Evolutionary conservation across 2,329 filamentous ascomycete species (phyloP), one percentile per base, ranked within the genome.

Genomic region (Purpureocillium lavendulum): DNA sequence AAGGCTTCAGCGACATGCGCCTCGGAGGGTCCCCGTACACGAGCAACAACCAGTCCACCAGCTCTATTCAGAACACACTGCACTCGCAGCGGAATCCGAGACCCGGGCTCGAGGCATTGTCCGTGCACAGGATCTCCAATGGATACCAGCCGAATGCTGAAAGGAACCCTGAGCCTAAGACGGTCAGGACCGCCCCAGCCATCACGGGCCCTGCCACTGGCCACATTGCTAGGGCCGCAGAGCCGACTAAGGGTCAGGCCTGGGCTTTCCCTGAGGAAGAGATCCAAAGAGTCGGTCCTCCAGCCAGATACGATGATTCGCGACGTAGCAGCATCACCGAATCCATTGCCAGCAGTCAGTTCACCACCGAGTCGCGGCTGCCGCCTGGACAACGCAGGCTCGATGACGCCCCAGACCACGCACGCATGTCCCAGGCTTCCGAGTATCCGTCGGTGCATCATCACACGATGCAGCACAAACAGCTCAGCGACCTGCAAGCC

Each of bases 231-330:
- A 80, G 68, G 49, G 85, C 85, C 30, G 80, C 83, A 24, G 82
- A 87, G 56, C 84, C 85, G 5, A 89, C 83, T 10, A 87, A 87
- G 59, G 85, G 85, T 56, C 84, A 84, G 57, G 82, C 85, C 4
- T 90, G 85, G 84, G 85, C 85, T 48, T 89, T 89, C 50, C 84
- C 85, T 1, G 84, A 87, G 53, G 78, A 83, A 39, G 75, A 80
- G 38, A 77, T 83, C 3, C 70, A 75, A 42, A 62, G 71, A 40
- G 54, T 70, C 12, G 45, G 47, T 55, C 42, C 66, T 60, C 29
- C 70, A 49, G 34, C 39, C 31, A 63, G 67, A 35, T 76, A 76
- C 30, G 64, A 74, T 33, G 76, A 80, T 40, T 88, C 84, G 9
- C 72, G 84, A 43, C 76, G 84, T 44, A 87, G 84, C 56, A 88